Percentiles rank a stretch among this genome's conserved stretches.
Evolutionary conservation across 495 filamentous ascomycete genomes (phyloP).

Genomic region (Penicillium macrosclerotiorum): DNA sequence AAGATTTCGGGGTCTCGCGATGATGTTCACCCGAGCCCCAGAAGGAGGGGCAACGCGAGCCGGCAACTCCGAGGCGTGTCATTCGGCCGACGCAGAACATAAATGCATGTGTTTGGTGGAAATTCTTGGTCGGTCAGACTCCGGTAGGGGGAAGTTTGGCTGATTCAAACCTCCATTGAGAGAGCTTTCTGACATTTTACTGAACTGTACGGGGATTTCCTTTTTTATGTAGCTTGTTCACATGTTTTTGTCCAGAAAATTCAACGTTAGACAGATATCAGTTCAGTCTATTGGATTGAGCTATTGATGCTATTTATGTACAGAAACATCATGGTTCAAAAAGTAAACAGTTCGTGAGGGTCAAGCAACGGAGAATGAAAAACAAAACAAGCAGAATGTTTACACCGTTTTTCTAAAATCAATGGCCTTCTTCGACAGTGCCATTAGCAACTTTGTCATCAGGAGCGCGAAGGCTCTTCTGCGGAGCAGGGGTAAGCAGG

Average conservation of each 20-base stretch:
- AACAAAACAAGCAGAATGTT: slow-evolving; percentile 2
- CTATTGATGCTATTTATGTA: slow-evolving; percentile 17
- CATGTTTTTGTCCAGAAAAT: no score
- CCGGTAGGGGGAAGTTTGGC: no score
- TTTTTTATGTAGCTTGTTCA: no score
- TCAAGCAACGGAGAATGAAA: neutral
- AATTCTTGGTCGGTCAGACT: neutral
- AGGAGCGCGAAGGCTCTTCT: slow-evolving; percentile 51
- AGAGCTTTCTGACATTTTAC: no score
- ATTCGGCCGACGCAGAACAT: neutral
- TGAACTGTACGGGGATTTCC: no score
- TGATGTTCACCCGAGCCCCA: slow-evolving; percentile 33
- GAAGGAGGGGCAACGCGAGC: slow-evolving; percentile 7
- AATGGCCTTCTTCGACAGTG: slow-evolving; percentile 10
- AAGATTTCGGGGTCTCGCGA: slow-evolving; percentile 32
- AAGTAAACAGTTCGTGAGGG: neutral
- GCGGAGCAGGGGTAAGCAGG: slow-evolving; percentile 71
- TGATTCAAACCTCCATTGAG: no score
- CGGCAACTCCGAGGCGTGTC: neutral
- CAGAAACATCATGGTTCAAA: slow-evolving; percentile 10
- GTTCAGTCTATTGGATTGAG: slow-evolving; percentile 17
- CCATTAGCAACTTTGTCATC: slow-evolving; percentile 30
- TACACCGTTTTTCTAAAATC: slow-evolving; percentile 1
- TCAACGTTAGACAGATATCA: no score
- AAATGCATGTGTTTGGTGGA: slow-evolving; percentile 5